A percentile compares a stretch with the other conserved stretches of the same genome.
phyloP scores from a whole-genome alignment of 257 asterid species.

The Nicotiana sylvestris region DNA sequence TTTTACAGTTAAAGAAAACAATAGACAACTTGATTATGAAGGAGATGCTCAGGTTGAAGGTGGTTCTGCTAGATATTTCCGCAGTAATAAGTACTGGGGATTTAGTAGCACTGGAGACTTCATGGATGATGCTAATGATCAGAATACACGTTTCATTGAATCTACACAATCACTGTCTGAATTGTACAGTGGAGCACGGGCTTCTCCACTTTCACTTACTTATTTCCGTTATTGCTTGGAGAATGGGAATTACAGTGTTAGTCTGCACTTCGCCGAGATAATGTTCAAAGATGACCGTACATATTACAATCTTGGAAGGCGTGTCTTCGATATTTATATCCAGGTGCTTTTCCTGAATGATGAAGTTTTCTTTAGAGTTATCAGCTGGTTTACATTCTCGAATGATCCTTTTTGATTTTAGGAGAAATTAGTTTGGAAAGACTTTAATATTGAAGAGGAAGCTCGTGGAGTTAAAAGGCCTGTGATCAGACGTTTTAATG shows the following conservation, averaged over 20 bases:
- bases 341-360: constrained; percentile 24
- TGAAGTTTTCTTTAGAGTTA: constrained; percentile 1
- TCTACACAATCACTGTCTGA: constrained; percentile 36
- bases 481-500: constrained; percentile 35
- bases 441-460: constrained; percentile 67
- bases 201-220: constrained; percentile 38
- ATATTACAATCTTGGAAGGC: constrained; percentile 28
- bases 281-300: constrained; percentile 21
- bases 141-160: constrained; percentile 43
- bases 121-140: constrained; percentile 61
- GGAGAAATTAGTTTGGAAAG: constrained; percentile 57
- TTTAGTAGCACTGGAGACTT: constrained; percentile 87
- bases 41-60: constrained; percentile 64
- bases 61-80: constrained; percentile 48
- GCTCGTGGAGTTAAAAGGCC: constrained; percentile 75
- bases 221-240: constrained; percentile 32
- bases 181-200: constrained; percentile 25
- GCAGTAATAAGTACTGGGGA: constrained; percentile 53
- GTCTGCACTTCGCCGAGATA: constrained; percentile 40
- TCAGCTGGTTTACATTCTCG: constrained; percentile 18
- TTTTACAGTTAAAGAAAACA: constrained; percentile 35
- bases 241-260: constrained; percentile 31
- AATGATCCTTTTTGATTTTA: constrained; percentile 35
- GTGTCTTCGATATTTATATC: constrained; percentile 30
- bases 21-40: constrained; percentile 42